Conservation (phyloP, 2,329 filamentous ascomycete species). For the Diaporthe amygdali region DNA sequence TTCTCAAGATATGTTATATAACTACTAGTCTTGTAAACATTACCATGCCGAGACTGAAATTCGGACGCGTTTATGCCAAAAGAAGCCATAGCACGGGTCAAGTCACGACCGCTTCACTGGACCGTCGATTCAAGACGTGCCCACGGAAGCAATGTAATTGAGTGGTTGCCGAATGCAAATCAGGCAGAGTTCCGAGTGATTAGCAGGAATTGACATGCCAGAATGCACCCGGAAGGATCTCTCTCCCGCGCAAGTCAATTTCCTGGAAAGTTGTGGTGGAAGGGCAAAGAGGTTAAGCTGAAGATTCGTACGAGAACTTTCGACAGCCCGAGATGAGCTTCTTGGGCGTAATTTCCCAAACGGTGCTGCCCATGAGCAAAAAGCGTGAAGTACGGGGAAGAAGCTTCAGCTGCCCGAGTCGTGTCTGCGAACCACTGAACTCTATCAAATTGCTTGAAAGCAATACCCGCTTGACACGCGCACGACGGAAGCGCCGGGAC, state of each 20-base stretch:
- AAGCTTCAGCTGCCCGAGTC: slow-evolving; percentile 7
- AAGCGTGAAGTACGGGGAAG: neutral
- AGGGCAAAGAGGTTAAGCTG: neutral
- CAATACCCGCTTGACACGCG: neutral
- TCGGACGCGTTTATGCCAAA: too few species aligned
- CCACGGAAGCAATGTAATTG: too few species aligned
- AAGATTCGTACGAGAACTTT: neutral
- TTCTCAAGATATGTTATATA: too few species aligned
- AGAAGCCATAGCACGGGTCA: too few species aligned
- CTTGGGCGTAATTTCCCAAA: neutral
- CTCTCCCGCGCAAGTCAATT: too few species aligned
- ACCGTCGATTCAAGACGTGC: too few species aligned
- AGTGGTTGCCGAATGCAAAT: too few species aligned
- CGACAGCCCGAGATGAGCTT: neutral
- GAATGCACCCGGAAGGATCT: neutral
- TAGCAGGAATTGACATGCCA: neutral
- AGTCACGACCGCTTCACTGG: too few species aligned
- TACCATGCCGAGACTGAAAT: too few species aligned
- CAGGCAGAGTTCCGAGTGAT: too few species aligned
- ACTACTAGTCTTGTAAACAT: too few species aligned
- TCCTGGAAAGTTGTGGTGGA: neutral
- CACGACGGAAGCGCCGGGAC: neutral
- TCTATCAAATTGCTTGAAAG: neutral
- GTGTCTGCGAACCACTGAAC: slow-evolving; percentile 4
- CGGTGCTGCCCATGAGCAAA: neutral